Evolutionary conservation across 2,329 filamentous ascomycete species (phyloP).

Genomic region (Scedosporium boydii): DNA sequence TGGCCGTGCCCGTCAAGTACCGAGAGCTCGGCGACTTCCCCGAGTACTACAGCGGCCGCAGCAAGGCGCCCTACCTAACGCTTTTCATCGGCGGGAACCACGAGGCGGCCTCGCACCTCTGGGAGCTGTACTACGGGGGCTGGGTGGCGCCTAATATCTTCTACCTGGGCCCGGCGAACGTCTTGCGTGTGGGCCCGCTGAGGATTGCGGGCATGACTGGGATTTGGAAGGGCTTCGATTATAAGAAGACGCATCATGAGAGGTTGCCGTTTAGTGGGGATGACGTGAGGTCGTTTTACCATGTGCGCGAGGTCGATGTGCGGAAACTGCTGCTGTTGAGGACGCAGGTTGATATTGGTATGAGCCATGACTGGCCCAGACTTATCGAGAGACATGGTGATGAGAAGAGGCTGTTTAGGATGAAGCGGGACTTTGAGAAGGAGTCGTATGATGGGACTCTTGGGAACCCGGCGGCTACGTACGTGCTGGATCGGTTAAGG

Average conservation of each 20-base stretch:
- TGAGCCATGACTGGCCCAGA: constrained; percentile 94
- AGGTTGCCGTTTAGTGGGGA: constrained; percentile 71
- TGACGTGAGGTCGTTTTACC: constrained; percentile 77
- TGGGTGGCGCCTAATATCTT: constrained; percentile 98
- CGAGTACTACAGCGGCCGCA: constrained; percentile 77
- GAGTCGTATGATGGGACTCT: constrained; percentile 69
- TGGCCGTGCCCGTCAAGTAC: constrained; percentile 85
- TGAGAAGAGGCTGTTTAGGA: constrained; percentile 53
- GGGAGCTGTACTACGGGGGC: constrained; percentile 90
- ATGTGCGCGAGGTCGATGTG: constrained; percentile 82
- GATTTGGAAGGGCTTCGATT: constrained; percentile 91
- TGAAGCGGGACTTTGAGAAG: constrained; percentile 64
- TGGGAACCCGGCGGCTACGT: constrained; percentile 70
- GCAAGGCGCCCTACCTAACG: constrained; percentile 76
- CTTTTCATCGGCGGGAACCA: constrained; percentile 93
- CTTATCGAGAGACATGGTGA: constrained; percentile 74
- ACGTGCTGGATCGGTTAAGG: constrained; percentile 71
- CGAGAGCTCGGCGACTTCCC: constrained; percentile 85
- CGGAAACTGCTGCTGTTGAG: constrained; percentile 76
- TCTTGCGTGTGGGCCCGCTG: constrained; percentile 72
- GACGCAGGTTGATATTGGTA: constrained; percentile 81
- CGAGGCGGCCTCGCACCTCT: constrained; percentile 82
- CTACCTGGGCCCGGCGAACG: constrained; percentile 88
- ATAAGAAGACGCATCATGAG: constrained; percentile 74
- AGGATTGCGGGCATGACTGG: constrained; percentile 85